Evolutionary conservation across 495 filamentous ascomycete species (phyloP), one percentile per base, ranked within the genome.

Genomic region (Barbatosphaeria neglecta): DNA sequence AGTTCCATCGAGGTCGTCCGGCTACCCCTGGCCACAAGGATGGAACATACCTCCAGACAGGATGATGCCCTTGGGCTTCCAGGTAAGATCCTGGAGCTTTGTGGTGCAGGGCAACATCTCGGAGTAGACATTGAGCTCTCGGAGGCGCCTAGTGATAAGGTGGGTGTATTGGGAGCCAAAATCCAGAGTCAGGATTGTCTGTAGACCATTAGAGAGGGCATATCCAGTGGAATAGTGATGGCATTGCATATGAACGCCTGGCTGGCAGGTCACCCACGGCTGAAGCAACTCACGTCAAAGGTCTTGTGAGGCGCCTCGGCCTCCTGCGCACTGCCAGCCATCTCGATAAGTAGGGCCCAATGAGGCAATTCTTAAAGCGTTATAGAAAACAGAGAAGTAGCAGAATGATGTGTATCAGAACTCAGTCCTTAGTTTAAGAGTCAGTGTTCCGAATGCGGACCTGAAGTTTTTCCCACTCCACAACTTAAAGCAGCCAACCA

Each of bases 31-130:
- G 48, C 39, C 11, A 44, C 9, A 10, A 40, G 23, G 19, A 37
- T n/a, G 23, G 24, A 4, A 28, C 48, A 3, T 49, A 39, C 86
- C 84, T 43, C 85, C 86, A 15, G 82, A 87, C 16, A 90, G 72
- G 39, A 86, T 82, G 50, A 88, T 75, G 56, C 88, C 89, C 62
- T 85, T 87, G 16, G 90, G 90, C 54, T 77, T 86, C 73, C 75
- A 96, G 20, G 69, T 52, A 11, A 97, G 75, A 41, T 93, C 86
- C 6, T 76, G 63, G 11, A 96, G 59, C 71, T 90, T 93, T 46
- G 82, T 78, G 45, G 87, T 96, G 70, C 90, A 96, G 23, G 89
- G 90, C 39, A 95, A 78, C 81, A 96, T 84, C 69, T 97, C 90
- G 35, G 78, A 78, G 72, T 84, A 95, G 61, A 97, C 76, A 71